phyloP scores from a whole-genome alignment of 257 asterid species.

The Solanum ahanhuiri region DNA sequence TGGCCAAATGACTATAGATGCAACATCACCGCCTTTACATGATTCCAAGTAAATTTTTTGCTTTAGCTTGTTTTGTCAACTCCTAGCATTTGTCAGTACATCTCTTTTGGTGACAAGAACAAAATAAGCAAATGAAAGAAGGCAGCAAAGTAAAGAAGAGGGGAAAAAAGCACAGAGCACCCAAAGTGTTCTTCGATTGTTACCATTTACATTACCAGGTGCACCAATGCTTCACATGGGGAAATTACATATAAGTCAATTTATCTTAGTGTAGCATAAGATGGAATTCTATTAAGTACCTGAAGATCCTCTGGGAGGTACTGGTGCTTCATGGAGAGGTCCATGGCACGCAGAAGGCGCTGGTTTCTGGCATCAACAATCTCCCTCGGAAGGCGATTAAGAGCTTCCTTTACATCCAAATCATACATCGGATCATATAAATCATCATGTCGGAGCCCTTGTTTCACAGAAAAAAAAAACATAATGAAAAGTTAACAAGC shows the following conservation, averaged over 20 bases:
- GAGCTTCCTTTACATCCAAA: slow-evolving; percentile 82
- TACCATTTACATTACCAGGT: not conserved
- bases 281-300: slow-evolving; percentile 21
- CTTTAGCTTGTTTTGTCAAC: not conserved
- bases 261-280: not conserved
- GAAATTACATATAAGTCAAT: not conserved
- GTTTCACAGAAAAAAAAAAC: slow-evolving; percentile 3
- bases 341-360: slow-evolving; percentile 84
- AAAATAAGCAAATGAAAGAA: not conserved
- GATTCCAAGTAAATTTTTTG: not conserved
- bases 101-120: not conserved
- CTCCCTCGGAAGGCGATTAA: slow-evolving; percentile 74
- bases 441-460: slow-evolving; percentile 86
- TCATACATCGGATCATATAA: slow-evolving; percentile 73
- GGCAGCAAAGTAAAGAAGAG: not conserved
- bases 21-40: not conserved
- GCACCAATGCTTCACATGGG: not conserved
- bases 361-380: slow-evolving; percentile 81
- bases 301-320: slow-evolving; percentile 61
- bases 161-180: not conserved
- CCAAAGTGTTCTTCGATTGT: not conserved
- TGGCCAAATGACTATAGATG: not conserved
- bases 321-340: slow-evolving; percentile 84
- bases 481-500: not conserved
- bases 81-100: not conserved